A percentile compares a stretch with the other conserved stretches of the same genome.
These are phyloP conservation scores for Sugiyamaella sp. DNA, from an alignment of 1,139 yeast species.

Conservation along the genomic window DNA sequence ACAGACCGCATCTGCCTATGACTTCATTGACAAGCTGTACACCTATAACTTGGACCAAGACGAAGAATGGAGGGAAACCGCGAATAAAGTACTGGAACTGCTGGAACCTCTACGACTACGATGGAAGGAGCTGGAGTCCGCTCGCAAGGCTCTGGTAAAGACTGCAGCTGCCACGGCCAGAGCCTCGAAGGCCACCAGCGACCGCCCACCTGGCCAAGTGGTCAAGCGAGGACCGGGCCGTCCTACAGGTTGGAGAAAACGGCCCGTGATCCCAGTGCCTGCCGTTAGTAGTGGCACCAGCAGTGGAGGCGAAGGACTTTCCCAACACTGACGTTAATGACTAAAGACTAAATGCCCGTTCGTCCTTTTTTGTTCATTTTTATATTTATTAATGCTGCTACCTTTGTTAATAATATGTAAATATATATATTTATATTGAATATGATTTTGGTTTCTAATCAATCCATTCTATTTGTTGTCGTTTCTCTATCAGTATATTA, in stretches of 20 bases:
- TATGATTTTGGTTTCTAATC: not conserved
- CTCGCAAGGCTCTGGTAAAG: conserved; percentile 22
- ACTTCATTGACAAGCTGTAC: conserved; percentile 26
- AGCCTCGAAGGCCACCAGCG: conserved; percentile 3
- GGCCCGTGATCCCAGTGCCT: conserved; percentile 8
- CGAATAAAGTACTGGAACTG: conserved; percentile 28
- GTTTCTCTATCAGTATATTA: too few species aligned
- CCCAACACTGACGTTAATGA: conserved; percentile 3
- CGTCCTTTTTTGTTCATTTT: conserved; percentile 1
- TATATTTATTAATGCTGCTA: conserved; percentile 1
- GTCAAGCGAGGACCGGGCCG: conserved; percentile 18
- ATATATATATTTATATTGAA: not conserved
- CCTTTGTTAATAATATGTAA: conserved; percentile 4
- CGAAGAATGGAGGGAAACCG: conserved; percentile 33
- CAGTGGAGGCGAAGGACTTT: conserved; percentile 19
- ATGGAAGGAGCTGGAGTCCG: conserved; percentile 31
- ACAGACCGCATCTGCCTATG: conserved; percentile 24
- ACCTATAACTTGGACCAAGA: conserved; percentile 30
- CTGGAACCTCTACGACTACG: conserved; percentile 27
- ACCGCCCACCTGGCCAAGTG: conserved; percentile 4
- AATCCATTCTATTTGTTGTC: too few species aligned
- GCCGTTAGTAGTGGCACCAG: conserved; percentile 16
- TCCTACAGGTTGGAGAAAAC: conserved; percentile 21
- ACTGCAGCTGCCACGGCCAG: conserved; percentile 16
- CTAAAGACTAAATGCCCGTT: not conserved